Base-by-base conservation (phyloP, 257 asterid genomes). In the Hygrophila difformis region DNA sequence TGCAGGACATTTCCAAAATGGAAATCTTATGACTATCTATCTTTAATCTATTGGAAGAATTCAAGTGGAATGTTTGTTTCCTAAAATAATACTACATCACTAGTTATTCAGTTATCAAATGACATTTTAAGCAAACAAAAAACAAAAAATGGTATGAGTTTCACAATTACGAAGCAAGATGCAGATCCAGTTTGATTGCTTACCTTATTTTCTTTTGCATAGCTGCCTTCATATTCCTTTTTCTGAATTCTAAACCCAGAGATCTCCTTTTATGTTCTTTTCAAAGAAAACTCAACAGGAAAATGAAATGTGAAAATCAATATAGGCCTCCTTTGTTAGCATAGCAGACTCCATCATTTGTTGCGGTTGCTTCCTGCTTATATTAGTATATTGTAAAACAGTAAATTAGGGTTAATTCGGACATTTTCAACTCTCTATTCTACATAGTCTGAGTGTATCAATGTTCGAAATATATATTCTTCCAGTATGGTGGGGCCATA, bases 21-120 rank as follows among this genome's bases (percentile, higher is more conserved):
- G 18, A 35, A 41, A 42, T 33, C 45, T 45, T 36, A 40, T 6
- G 18, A 18, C 17, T 8, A 15, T 23, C 29, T 28, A 29, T 57
- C 63, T 37, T 55, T 7, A 38, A 14, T 36, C 7, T 50, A 61
- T 44, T 35, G 34, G 44, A 26, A 36, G 42, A 18, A 49, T 49
- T 20, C 26, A 13, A 9, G 54, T 18, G 15, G 40, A 33, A n/a
- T 18, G 55, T 20, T 16, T 34, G 12, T 34, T 60, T 39, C 35
- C 19, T 44, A 34, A 47, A 23, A 35, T 44, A 7, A n/a, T n/a
- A n/a, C n/a, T n/a, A n/a, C n/a, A n/a, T n/a, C 29, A 24, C 7
- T 2, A 24, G 7, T 24, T 24, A 7, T 7, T 2, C 29, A 24
- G 7, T 24, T 24, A 24, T n/a, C n/a, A n/a, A 24, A 24, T 24